Conservation (phyloP, 2,329 filamentous ascomycete genomes). For the Colletotrichum sp. region DNA sequence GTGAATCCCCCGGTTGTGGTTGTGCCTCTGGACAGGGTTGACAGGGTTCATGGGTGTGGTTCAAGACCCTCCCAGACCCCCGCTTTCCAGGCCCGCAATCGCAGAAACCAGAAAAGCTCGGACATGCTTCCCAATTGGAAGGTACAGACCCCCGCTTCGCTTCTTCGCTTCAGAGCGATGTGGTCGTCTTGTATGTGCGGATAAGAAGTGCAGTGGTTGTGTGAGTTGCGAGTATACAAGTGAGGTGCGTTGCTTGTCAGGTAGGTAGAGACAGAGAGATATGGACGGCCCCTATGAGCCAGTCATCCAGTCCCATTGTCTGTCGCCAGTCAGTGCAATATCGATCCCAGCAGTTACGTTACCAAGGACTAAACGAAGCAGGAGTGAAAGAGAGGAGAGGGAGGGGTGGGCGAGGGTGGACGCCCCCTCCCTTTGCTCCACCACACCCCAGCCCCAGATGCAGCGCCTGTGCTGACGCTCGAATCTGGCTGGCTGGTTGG, state of each 20-base stretch:
- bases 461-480: constrained; percentile 15
- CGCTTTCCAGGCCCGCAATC: background rate
- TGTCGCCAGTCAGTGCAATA: background rate
- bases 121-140: constrained; percentile 23
- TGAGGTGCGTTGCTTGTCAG: background rate
- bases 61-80: background rate
- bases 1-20: background rate
- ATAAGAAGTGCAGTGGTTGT: background rate
- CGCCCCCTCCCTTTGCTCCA: background rate
- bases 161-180: background rate
- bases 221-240: background rate
- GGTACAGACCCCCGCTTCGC: constrained; percentile 13
- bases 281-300: background rate
- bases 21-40: background rate
- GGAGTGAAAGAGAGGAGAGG: background rate
- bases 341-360: background rate
- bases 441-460: background rate
- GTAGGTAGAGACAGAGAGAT: background rate
- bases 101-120: constrained; percentile 19
- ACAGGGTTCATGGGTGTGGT: background rate
- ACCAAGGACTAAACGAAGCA: background rate
- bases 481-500: background rate
- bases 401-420: background rate
- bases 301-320: background rate
- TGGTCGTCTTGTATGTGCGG: background rate